Percentiles rank a stretch among this genome's conserved stretches.
Evolutionary conservation across 2,329 filamentous ascomycete species (phyloP).

Genomic region (Trichoderma arundinaceum): DNA sequence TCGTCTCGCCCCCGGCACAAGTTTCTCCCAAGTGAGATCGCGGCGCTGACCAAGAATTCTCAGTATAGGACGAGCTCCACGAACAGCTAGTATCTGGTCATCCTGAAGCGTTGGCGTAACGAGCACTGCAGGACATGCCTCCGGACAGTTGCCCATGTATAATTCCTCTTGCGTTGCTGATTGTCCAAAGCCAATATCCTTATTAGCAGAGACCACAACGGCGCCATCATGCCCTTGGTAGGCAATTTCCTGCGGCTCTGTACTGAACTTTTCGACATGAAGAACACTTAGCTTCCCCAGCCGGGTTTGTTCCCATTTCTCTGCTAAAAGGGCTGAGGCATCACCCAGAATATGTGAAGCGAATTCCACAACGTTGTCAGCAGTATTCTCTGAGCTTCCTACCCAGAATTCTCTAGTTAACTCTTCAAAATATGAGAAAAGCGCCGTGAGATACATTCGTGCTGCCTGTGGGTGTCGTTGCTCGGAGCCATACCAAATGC

Average conservation of each 20-base stretch:
- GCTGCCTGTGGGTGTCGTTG: conserved; percentile 42
- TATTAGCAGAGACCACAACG: conserved; percentile 45
- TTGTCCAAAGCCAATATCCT: conserved; percentile 44
- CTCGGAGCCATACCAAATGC: conserved; percentile 44
- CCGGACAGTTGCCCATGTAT: conserved; percentile 44
- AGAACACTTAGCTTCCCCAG: conserved; percentile 33
- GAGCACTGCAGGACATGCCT: conserved; percentile 45
- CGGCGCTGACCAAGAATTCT: conserved; percentile 41
- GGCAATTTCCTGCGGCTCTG: conserved; percentile 35
- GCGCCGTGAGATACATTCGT: conserved; percentile 41
- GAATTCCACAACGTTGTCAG: conserved; percentile 34
- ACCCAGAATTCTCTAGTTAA: conserved; percentile 28
- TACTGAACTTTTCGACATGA: conserved; percentile 38
- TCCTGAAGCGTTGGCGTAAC: conserved; percentile 41
- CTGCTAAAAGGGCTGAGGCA: background rate
- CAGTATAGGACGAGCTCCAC: conserved; percentile 41
- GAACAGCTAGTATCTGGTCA: conserved; percentile 39
- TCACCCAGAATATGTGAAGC: conserved; percentile 32
- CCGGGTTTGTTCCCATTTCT: background rate
- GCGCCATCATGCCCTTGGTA: conserved; percentile 39
- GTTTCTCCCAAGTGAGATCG: conserved; percentile 38
- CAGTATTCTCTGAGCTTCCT: background rate
- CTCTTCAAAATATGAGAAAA: conserved; percentile 41
- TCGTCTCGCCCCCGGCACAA: conserved; percentile 27
- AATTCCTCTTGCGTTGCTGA: conserved; percentile 47